Base-by-base conservation (phyloP, 495 filamentous ascomycete genomes). In the Tricharina praecox region DNA sequence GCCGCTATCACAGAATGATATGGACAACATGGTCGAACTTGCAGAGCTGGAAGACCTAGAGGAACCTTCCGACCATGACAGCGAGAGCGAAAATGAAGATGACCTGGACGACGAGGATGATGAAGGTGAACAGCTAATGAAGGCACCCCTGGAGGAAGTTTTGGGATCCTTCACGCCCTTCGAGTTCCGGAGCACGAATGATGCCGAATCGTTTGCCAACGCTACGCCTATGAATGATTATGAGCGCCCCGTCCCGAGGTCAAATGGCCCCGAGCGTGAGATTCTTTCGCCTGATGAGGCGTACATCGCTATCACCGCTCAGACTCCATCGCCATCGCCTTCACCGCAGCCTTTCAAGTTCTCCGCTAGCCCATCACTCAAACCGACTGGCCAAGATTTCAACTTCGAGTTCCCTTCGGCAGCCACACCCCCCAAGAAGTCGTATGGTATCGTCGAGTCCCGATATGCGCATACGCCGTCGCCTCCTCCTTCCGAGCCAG, bases 391-490 rank as follows among this genome's bases (percentile, higher is more conserved):
- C 9, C 48, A 40, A n/a, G 55, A 52, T 15, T 59, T 59, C 48
- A 52, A 59, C 40, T 59, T 59, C 37, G 45, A 59, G 18, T 59
- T 59, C 46, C 34, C 35, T 3, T 46, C 54, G 44, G 33, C 44
- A 4, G 33, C 33, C 32, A 42, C 55, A 20, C 56, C 42, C 18
- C 21, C 45, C 5, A 51, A 51, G 45, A 52, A 50, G 35, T 36
- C 34, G 15, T 21, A 42, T 16, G 51, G 48, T 3, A 54, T 53
- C 26, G 33, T 28, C n/a, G 56, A 59, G 35, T 59, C 56, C 3
- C 55, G 56, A 8, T 59, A 59, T 46, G 48, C 55, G 35, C 55
- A 54, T 51, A 47, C 55, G 20, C 56, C 56, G 41, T 59, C 56
- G 26, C 56, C 56, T 16, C 56, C 56, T 23, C 56, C 56, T 9